Evolutionary conservation across 208 protist species (phyloP), one percentile per base, ranked within the genome.

Genomic region (Leishmania gerbilli): DNA sequence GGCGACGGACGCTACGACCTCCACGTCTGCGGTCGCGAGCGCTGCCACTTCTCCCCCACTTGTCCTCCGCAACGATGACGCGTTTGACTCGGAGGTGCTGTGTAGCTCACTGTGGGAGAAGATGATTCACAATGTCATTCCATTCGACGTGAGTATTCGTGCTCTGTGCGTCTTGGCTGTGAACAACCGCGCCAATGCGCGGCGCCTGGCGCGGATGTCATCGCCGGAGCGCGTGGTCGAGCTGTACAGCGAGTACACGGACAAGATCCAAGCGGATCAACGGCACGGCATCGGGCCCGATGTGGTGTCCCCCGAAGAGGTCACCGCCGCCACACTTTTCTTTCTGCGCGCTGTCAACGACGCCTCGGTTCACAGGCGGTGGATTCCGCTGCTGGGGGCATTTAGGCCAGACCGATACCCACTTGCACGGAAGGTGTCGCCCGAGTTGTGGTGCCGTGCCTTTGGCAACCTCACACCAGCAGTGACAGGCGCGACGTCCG

Each of bases 121-220:
- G 82, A 89, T 94, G 84, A 34, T 91, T 47, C 87, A 82, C 71
- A 85, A 79, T 40, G 90, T 97, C 21, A 86, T 97, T 24, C 94
- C 94, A n/a, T 97, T 92, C 71, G 92, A 97, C 58, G 90, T 95
- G 19, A 89, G 88, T 49, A 87, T 95, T 13, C 89, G 90, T 24
- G 87, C 87, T 3, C 85, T 97, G 67, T 93, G 90, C 74, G 87
- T 96, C 34, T 87, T 97, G 65, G 92, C 90, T 0, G 80, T 87
- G 17, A 87, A 86, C 45, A 88, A 88, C 69, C 77, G 72, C 4
- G 65, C 55, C 1, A 97, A 97, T 75, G 90, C 90, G 19, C 60
- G 77, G 71, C 76, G 86, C 4, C 68, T 97, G 51, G 85, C 86
- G 15, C 76, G 80, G 13, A 17, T 83, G 5, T 79, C 87, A 11